Evolutionary conservation across 2,329 filamentous ascomycete genomes (phyloP).

Genomic region (Cercospora beticola): DNA sequence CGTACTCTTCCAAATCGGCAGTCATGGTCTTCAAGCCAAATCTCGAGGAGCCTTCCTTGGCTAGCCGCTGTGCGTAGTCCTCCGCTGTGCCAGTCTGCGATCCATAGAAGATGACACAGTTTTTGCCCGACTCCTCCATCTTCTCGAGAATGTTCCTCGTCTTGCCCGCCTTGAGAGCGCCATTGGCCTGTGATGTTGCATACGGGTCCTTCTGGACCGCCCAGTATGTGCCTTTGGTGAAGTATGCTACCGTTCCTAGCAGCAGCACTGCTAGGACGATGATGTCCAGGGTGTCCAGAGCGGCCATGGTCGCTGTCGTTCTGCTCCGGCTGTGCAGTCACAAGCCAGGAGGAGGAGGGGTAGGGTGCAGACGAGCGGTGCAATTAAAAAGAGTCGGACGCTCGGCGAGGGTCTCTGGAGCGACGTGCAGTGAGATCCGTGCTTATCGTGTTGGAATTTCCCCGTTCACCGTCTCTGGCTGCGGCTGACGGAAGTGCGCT

Average conservation of each 20-base stretch:
- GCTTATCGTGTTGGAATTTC: slow-evolving; percentile 1
- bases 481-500: slow-evolving; percentile 10
- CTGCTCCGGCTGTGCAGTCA: slow-evolving; percentile 2
- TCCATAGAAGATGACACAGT: slow-evolving; percentile 97
- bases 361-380: slow-evolving; percentile 8
- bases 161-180: slow-evolving; percentile 73
- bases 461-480: background rate
- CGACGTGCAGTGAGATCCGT: slow-evolving; percentile 1
- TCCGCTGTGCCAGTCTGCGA: slow-evolving; percentile 98
- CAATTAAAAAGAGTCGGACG: slow-evolving; percentile 3
- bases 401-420: background rate
- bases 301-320: slow-evolving; percentile 66
- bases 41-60: slow-evolving; percentile 94
- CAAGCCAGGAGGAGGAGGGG: background rate
- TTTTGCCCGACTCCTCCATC: slow-evolving; percentile 92
- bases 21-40: slow-evolving; percentile 98
- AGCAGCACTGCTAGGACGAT: slow-evolving; percentile 84
- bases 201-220: slow-evolving; percentile 86
- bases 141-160: slow-evolving; percentile 92
- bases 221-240: slow-evolving; percentile 97
- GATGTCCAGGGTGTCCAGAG: slow-evolving; percentile 94
- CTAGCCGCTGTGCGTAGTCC: slow-evolving; percentile 92
- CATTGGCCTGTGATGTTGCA: slow-evolving; percentile 69
- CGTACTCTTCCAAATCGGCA: slow-evolving; percentile 95
- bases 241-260: slow-evolving; percentile 86